Conservation (phyloP, 2,329 filamentous ascomycete genomes). For the Chrysoporthe deuterocubensis region DNA sequence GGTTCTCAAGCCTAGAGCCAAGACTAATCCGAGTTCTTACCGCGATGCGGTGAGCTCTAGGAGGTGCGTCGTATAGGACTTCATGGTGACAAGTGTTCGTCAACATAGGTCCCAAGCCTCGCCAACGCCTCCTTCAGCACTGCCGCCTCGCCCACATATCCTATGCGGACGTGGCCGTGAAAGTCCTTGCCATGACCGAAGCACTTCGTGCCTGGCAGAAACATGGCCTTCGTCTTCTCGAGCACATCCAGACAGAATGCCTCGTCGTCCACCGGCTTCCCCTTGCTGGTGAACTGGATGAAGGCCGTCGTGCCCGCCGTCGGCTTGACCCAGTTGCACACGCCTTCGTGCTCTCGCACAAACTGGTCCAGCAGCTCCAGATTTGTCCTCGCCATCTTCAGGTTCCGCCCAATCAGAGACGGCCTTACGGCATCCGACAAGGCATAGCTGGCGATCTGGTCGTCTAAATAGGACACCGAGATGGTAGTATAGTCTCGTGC, state of each 20-base stretch:
- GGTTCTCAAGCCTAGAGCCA: too few species aligned
- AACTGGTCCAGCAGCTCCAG: conserved; percentile 68
- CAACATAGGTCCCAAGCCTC: conserved; percentile 47
- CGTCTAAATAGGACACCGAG: conserved; percentile 81
- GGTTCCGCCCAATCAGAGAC: conserved; percentile 54
- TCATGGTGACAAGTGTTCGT: conserved; percentile 35
- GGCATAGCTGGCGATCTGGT: conserved; percentile 76
- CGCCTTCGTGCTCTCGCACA: conserved; percentile 64
- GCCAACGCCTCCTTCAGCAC: conserved; percentile 70
- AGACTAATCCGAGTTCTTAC: too few species aligned
- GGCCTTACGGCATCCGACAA: conserved; percentile 54
- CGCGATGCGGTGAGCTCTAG: too few species aligned
- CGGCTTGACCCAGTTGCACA: conserved; percentile 74
- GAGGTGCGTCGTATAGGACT: not conserved
- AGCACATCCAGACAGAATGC: conserved; percentile 71
- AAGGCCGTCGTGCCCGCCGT: conserved; percentile 81
- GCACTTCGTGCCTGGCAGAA: conserved; percentile 73
- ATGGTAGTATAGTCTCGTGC: conserved; percentile 86
- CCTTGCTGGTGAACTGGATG: conserved; percentile 65
- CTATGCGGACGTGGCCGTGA: conserved; percentile 75
- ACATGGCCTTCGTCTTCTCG: conserved; percentile 71
- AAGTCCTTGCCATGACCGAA: conserved; percentile 73
- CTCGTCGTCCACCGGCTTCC: conserved; percentile 70
- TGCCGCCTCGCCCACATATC: conserved; percentile 73
- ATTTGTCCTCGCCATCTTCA: conserved; percentile 70